Evolutionary conservation across 108 stramenopile species (phyloP).

Genomic region (Skeletonema tropicum): DNA sequence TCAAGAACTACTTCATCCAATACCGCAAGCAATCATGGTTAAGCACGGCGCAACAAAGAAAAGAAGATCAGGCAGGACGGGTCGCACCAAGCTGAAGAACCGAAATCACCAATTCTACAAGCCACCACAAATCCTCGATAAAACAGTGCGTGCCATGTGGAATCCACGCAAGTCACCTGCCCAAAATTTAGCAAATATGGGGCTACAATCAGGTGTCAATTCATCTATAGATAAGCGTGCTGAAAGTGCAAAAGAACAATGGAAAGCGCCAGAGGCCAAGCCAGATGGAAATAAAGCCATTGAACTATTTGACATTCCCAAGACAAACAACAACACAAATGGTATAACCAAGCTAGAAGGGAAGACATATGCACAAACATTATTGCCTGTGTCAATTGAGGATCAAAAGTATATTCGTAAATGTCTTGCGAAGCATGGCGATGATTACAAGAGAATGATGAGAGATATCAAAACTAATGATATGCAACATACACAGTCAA

Average conservation of each 20-base stretch:
- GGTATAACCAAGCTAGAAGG: conserved; percentile 39
- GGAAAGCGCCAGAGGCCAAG: conserved; percentile 15
- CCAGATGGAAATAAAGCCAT: conserved; percentile 45
- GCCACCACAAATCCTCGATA: conserved; percentile 62
- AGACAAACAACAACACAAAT: conserved; percentile 62
- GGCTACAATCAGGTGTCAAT: conserved; percentile 63
- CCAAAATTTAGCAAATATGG: conserved; percentile 67
- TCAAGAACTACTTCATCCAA: not conserved
- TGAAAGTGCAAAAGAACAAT: conserved; percentile 22
- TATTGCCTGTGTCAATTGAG: conserved; percentile 58
- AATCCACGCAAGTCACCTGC: conserved; percentile 67
- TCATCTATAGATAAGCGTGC: conserved; percentile 32
- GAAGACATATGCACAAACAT: conserved; percentile 46
- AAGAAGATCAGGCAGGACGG: conserved; percentile 73
- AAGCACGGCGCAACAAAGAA: conserved; percentile 77
- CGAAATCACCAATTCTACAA: conserved; percentile 56
- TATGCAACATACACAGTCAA: conserved; percentile 78
- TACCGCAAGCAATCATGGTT: conserved; percentile 50
- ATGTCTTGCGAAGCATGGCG: conserved; percentile 75
- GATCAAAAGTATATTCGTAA: conserved; percentile 82
- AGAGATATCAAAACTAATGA: conserved; percentile 78
- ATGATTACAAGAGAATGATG: conserved; percentile 72
- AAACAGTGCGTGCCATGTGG: conserved; percentile 62
- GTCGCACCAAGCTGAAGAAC: conserved; percentile 73
- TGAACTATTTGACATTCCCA: conserved; percentile 84